These are phyloP conservation scores for Huntiella decipiens DNA, from an alignment of 2,329 filamentous ascomycete species.

Conservation along the genomic window DNA sequence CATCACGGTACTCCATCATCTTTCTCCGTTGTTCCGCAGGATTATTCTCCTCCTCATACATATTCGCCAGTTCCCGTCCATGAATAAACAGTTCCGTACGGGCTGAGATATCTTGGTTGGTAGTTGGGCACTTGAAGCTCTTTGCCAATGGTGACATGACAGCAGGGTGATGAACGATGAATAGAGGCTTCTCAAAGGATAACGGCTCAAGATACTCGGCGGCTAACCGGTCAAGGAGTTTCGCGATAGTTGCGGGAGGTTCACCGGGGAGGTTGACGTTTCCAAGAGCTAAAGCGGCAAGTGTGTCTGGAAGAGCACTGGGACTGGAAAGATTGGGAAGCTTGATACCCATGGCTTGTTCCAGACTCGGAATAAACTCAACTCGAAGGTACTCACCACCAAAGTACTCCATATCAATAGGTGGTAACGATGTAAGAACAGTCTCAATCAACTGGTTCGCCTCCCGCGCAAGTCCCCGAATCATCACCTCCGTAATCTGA, in stretches of 20 bases:
- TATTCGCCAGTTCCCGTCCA: constrained; percentile 74
- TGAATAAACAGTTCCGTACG: constrained; percentile 72
- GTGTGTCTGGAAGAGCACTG: constrained; percentile 39
- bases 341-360: constrained; percentile 42
- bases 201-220: constrained; percentile 58
- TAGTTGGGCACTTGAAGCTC: constrained; percentile 51
- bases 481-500: constrained; percentile 50
- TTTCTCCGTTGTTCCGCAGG: constrained; percentile 73
- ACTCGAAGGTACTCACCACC: constrained; percentile 43
- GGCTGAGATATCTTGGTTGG: constrained; percentile 55
- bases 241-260: constrained; percentile 38
- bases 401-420: constrained; percentile 28
- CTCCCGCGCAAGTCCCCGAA: constrained; percentile 38
- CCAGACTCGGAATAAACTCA: constrained; percentile 66
- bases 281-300: constrained; percentile 34
- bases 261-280: constrained; percentile 46
- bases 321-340: constrained; percentile 43
- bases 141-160: constrained; percentile 85
- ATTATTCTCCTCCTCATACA: constrained; percentile 96
- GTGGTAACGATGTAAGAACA: constrained; percentile 26
- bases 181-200: constrained; percentile 49
- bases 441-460: constrained; percentile 27
- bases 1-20: constrained; percentile 38
- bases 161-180: constrained; percentile 77
- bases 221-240: constrained; percentile 65